These are phyloP conservation scores for Cyberlindnera maclurae DNA, from an alignment of 805 yeast genomes.

Conservation along the genomic window DNA sequence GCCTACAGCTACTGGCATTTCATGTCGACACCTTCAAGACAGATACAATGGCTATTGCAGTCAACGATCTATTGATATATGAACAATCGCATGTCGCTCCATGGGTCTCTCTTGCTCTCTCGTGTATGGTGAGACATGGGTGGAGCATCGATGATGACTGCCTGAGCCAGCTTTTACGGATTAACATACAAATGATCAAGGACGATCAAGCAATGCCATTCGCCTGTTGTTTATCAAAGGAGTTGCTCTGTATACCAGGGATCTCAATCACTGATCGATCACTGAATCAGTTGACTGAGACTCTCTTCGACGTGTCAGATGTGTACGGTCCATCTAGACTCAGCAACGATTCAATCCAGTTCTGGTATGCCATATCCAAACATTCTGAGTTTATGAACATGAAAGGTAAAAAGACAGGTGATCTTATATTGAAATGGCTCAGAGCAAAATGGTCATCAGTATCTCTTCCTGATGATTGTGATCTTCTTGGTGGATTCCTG, in stretches of 20 bases:
- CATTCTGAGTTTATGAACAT: slow-evolving; percentile 30
- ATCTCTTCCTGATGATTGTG: slow-evolving; percentile 2
- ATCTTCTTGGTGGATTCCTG: slow-evolving; percentile 28
- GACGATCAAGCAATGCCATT: slow-evolving; percentile 15
- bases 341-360: slow-evolving; percentile 38
- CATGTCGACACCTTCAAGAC: slow-evolving; percentile 13
- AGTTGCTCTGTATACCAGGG: slow-evolving; percentile 12
- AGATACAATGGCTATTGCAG: neutral
- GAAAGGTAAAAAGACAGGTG: slow-evolving; percentile 22
- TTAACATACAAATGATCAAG: slow-evolving; percentile 29
- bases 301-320: slow-evolving; percentile 46
- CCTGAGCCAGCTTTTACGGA: slow-evolving; percentile 21
- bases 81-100: slow-evolving; percentile 5
- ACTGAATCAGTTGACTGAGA: slow-evolving; percentile 39
- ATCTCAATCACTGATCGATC: slow-evolving; percentile 29
- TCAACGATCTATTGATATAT: slow-evolving; percentile 10
- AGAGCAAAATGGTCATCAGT: slow-evolving; percentile 34
- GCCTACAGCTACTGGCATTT: slow-evolving; percentile 26
- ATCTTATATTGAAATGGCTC: slow-evolving; percentile 45
- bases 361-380: slow-evolving; percentile 44
- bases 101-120: slow-evolving; percentile 17
- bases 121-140: slow-evolving; percentile 15
- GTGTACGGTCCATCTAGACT: slow-evolving; percentile 52
- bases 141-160: slow-evolving; percentile 14
- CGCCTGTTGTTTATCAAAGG: slow-evolving; percentile 20